These are phyloP conservation scores for Leishmania tropica DNA, from an alignment of 208 protist genomes.

Conservation along the genomic window DNA sequence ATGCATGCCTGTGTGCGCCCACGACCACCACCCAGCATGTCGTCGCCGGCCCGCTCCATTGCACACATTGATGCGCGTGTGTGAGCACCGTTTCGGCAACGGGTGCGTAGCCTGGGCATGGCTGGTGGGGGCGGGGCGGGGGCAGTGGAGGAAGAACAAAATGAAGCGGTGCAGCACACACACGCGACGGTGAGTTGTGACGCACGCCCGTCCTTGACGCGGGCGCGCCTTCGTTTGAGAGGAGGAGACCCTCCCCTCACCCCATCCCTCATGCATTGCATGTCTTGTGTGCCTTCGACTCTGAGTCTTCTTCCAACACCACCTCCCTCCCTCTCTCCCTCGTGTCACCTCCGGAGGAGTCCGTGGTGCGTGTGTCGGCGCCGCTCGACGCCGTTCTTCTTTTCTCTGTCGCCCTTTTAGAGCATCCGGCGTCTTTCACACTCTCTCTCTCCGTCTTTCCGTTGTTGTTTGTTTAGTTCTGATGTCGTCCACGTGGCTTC, in stretches of 20 bases:
- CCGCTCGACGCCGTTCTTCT: neutral
- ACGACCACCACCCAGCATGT: neutral
- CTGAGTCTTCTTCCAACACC: neutral
- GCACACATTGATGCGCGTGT: neutral
- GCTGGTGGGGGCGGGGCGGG: neutral
- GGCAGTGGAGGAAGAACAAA: neutral
- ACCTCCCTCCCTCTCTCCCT: neutral
- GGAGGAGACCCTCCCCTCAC: neutral
- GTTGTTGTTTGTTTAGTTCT: neutral
- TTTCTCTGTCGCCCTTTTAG: neutral
- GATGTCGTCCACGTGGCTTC: slow-evolving; percentile 35
- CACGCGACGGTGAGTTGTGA: neutral
- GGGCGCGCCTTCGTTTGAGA: neutral
- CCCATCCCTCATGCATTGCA: neutral
- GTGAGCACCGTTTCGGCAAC: neutral
- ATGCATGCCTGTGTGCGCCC: neutral
- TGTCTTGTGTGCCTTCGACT: neutral
- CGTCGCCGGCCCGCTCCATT: neutral
- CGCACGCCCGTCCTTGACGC: neutral
- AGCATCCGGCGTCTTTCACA: neutral
- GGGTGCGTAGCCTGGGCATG: neutral
- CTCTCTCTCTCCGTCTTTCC: neutral
- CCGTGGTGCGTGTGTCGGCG: neutral
- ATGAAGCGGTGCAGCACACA: neutral
- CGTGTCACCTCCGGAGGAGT: neutral